A percentile compares a stretch with the other conserved stretches of the same genome.
These are phyloP conservation scores for Tetrapisispora iriomotensis DNA, from an alignment of 805 yeast genomes.

Conservation along the genomic window DNA sequence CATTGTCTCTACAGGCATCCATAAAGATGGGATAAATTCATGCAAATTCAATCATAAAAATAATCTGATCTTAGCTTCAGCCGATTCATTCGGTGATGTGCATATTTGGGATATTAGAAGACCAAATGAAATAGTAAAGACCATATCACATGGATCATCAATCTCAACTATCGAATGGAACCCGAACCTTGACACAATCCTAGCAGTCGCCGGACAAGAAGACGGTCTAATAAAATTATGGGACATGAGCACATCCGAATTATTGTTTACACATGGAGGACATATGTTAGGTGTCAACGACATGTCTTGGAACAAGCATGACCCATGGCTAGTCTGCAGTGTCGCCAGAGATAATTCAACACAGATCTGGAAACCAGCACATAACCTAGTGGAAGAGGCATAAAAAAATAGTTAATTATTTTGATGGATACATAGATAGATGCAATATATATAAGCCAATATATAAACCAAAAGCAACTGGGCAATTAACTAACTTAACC, in stretches of 20 bases:
- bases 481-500: not conserved
- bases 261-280: constrained; percentile 68
- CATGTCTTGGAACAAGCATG: constrained; percentile 69
- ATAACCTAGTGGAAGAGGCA: constrained; percentile 23
- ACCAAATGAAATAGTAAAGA: constrained; percentile 23
- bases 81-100: constrained; percentile 48
- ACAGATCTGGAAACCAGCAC: constrained; percentile 75
- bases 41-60: constrained; percentile 52
- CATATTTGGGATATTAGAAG: constrained; percentile 59
- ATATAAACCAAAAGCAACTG: not conserved
- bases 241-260: constrained; percentile 35
- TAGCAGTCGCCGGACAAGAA: constrained; percentile 59
- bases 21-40: constrained; percentile 39
- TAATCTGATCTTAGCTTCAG: constrained; percentile 53
- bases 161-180: constrained; percentile 70
- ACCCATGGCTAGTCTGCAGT: constrained; percentile 60
- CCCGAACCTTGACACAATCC: constrained; percentile 39
- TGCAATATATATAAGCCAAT: not conserved
- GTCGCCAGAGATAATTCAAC: constrained; percentile 78
- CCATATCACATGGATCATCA: constrained; percentile 36
- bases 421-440: not conserved
- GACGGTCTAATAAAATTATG: constrained; percentile 55
- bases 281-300: constrained; percentile 85
- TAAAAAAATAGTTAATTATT: not conserved
- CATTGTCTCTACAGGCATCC: constrained; percentile 1